Evolutionary conservation across 1,284 basidiomycete genomes (phyloP).

Genomic region (Vanrija pseudolonga): DNA sequence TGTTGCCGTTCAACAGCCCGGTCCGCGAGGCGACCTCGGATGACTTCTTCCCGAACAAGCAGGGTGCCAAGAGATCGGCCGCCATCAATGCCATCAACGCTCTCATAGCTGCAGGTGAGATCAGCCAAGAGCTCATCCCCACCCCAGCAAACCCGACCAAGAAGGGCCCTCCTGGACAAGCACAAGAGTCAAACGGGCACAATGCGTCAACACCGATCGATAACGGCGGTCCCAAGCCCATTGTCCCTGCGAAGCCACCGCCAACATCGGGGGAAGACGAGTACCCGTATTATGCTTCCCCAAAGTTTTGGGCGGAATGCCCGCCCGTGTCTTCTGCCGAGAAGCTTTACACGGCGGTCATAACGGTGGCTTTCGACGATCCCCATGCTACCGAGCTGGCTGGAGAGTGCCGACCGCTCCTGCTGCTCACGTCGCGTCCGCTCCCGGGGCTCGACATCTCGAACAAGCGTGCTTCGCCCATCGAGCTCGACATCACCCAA

Average conservation of each 20-base stretch:
- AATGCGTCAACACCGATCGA: neutral
- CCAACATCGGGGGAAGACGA: neutral
- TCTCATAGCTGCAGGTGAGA: slow-evolving; percentile 19
- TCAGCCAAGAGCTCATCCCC: slow-evolving; percentile 17
- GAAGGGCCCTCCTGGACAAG: neutral
- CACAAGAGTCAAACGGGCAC: neutral
- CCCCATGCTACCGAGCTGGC: neutral
- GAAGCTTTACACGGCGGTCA: neutral
- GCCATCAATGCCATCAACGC: slow-evolving; percentile 12
- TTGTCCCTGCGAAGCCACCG: neutral
- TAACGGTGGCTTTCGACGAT: neutral
- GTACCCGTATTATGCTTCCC: neutral
- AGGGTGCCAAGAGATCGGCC: slow-evolving; percentile 23
- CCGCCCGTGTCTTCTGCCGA: too few relatives aligned
- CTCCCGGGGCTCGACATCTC: neutral
- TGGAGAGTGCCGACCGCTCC: slow-evolving; percentile 1
- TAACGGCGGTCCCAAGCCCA: neutral
- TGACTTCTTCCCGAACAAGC: slow-evolving; percentile 5
- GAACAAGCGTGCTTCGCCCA: neutral
- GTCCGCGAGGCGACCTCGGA: neutral
- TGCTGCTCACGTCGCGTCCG: neutral
- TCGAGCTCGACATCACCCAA: neutral
- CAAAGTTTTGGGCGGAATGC: neutral
- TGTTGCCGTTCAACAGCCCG: slow-evolving; percentile 12
- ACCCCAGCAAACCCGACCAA: slow-evolving; percentile 12